A percentile compares a stretch with the other conserved stretches of the same genome.
Conservation (phyloP, 345 rosid species). For the Trapa bicornis region DNA sequence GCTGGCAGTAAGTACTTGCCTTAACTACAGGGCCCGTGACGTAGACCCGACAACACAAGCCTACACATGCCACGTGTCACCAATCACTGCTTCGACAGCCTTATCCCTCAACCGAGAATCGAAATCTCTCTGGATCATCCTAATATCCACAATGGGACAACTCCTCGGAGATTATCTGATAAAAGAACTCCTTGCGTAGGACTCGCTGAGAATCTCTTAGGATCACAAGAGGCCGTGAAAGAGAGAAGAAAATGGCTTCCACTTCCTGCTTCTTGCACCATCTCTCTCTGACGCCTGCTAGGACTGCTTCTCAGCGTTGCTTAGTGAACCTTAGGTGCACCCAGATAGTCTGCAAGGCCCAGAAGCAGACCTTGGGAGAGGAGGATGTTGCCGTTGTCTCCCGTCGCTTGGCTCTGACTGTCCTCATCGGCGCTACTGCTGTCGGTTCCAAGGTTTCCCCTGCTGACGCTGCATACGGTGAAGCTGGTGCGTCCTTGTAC, state of each 20-base stretch:
- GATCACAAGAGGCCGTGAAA: neutral
- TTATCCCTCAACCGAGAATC: too few species aligned
- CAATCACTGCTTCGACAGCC: too few species aligned
- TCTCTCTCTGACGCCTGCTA: conserved; percentile 31
- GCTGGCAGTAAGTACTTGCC: too few species aligned
- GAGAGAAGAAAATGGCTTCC: conserved; percentile 42
- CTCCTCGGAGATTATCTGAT: too few species aligned
- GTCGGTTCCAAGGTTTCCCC: conserved; percentile 74
- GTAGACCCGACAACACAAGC: too few species aligned
- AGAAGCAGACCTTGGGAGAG: conserved; percentile 9
- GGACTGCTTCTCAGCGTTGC: conserved; percentile 29
- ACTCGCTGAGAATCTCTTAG: too few species aligned
- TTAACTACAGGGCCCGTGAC: too few species aligned
- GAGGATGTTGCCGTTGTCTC: conserved; percentile 21
- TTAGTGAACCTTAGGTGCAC: conserved; percentile 27
- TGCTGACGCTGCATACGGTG: conserved; percentile 15
- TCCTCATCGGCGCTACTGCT: conserved; percentile 70
- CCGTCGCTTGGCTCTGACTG: conserved; percentile 74
- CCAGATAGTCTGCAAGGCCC: conserved; percentile 44
- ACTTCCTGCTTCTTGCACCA: conserved; percentile 62
- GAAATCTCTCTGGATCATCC: too few species aligned
- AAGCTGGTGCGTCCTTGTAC: conserved; percentile 41
- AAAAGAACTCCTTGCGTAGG: too few species aligned
- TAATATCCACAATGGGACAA: too few species aligned
- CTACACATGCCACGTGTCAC: too few species aligned